Evolutionary conservation across 164 flowering plant species (phyloP), one percentile per base, ranked within the genome.

Genomic region (Magnolia changhungtana): DNA sequence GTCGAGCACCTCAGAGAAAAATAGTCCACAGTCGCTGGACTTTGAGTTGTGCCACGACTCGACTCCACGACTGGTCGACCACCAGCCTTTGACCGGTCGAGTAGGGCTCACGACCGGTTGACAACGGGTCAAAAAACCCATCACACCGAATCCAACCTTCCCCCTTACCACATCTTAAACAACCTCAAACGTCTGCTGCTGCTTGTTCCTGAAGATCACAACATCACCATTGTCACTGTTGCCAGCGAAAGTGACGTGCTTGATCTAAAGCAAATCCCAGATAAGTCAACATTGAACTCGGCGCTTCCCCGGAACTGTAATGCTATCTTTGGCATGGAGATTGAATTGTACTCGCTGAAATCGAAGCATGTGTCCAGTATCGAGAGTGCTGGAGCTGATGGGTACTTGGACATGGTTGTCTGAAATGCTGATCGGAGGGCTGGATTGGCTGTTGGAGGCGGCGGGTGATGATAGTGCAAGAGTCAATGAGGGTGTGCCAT

Each of bases 361-460:
- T 92, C 87, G 64, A 82, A 92, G 77, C 95, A 92, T 0, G 92
- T 90, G 76, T 92, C 97, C 3, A 91, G 82, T 19, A 89, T 83
- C 9, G 89, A 81, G 1, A 83, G 75, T 9, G 78, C 55, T 31
- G 65, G 9, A 7, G 87, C 79, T 37, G 31, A 29, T 23, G 87
- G 86, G 21, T 91, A 91, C 66, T 70, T 71, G 8, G 84, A 50
- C 96, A 92, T 90, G 11, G 1, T 31, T 64, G 79, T 37, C 50
- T 75, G 59, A 76, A 93, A 90, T 3, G 81, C 80, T 8, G 83
- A 1, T 23, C 81, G 77, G 45, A 91, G 75, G 0, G 87, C 80
- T 6, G 76, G 7, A 79, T 91, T 89, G 0, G 86, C 90, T 1
- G 79, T 23, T 4, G 84, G 82, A 0, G 90, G 91, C 27, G 76